phyloP scores from a whole-genome alignment of 208 protist species.

The Trypanosoma brucei region DNA sequence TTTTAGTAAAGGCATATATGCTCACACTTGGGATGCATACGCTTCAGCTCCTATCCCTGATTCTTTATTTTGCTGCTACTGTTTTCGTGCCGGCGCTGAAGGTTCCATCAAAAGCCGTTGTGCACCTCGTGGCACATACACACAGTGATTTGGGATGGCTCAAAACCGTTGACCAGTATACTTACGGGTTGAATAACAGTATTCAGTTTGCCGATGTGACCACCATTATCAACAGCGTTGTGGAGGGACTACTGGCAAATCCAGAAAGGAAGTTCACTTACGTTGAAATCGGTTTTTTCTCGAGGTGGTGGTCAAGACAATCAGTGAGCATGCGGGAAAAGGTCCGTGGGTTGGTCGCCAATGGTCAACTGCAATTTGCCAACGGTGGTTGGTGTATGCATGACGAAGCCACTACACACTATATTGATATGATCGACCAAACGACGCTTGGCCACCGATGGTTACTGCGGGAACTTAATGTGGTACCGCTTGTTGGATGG shows the following conservation, averaged over 20 bases:
- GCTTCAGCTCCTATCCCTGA: neutral
- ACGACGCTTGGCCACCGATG: conserved; percentile 50
- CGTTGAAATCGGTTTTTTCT: conserved; percentile 65
- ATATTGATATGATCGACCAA: conserved; percentile 32
- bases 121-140: conserved; percentile 44
- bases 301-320: conserved; percentile 58
- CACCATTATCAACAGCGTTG: conserved; percentile 39
- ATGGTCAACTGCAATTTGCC: conserved; percentile 33
- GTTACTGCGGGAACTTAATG: conserved; percentile 30
- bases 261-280: conserved; percentile 60
- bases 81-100: too few relatives aligned
- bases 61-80: neutral
- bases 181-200: conserved; percentile 30
- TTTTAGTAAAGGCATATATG: too few relatives aligned
- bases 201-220: conserved; percentile 43
- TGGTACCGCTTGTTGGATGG: conserved; percentile 27
- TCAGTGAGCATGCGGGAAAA: conserved; percentile 2
- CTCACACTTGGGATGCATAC: neutral
- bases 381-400: conserved; percentile 51
- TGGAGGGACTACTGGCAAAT: conserved; percentile 27
- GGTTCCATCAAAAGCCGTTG: neutral
- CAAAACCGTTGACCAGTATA: conserved; percentile 66
- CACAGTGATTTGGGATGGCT: conserved; percentile 65
- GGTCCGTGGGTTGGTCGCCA: conserved; percentile 18
- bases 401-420: conserved; percentile 44